Base-by-base conservation (phyloP, 225 moss, liverwort and hornwort species). In the Physcomitrium patens region DNA sequence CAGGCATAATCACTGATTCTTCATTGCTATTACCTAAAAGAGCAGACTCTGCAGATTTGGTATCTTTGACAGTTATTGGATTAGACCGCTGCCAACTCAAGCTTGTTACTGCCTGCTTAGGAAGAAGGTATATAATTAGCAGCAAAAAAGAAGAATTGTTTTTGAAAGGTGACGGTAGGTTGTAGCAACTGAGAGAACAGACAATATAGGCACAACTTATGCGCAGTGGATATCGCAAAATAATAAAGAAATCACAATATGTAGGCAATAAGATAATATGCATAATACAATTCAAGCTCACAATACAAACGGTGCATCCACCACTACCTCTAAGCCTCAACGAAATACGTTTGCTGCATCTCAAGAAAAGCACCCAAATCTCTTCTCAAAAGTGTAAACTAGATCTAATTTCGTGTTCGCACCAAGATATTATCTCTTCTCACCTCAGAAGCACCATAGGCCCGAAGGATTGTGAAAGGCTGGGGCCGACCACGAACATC, bases 81-180 rank as follows among this genome's bases (percentile, higher is more conserved):
- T 93, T 93, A 49, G 91, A 91, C 22, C 91, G 82, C 86, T 93
- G 93, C 91, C 93, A 93, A 71, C 85, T 91, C 82, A 93, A 77
- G 79, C 89, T 91, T 51, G 80, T 82, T 45, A 93, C 83, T 65
- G 93, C 93, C 91, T 92, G 57, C 71, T 62, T 59, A 63, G 28
- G 63, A 56, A 65, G 24, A 8, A 45, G 53, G n/a, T 13, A 46
- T 26, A 74, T 65, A 54, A 53, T 56, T 22, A 54, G 22, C 52
- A 43, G 50, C n/a, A n/a, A 27, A 37, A 52, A 53, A 64, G 42
- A 7, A 23, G 10, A 31, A 73, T 23, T 0, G 2, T 37, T 37
- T 0, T 42, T n/a, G 16, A 26, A 63, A 27, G 65, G 27, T 64
- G 18, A 74, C 12, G 3, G 27, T 16, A 53, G 6, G 28, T 72